Percentiles rank a stretch among this genome's conserved stretches.
phyloP scores from a whole-genome alignment of 257 asterid species.

The Solanum dulcamara region DNA sequence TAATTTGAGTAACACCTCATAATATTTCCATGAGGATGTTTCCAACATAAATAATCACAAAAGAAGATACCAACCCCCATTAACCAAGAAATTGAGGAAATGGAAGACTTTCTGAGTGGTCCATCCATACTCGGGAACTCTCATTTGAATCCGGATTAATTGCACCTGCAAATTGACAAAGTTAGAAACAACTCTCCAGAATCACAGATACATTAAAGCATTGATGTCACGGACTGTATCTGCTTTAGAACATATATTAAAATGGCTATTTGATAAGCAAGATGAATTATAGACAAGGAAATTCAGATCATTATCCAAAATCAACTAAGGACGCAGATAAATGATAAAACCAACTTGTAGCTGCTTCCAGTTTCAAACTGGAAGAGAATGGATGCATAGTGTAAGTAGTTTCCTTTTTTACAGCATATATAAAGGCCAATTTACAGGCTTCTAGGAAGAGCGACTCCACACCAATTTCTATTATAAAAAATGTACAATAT shows the following conservation, averaged over 20 bases:
- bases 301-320: background rate
- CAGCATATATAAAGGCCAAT: background rate
- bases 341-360: background rate
- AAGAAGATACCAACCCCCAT: constrained; percentile 50
- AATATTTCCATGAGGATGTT: background rate
- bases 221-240: background rate
- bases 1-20: background rate
- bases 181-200: background rate
- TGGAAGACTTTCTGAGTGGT: constrained; percentile 98
- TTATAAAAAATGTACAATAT: background rate
- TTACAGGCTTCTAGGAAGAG: background rate
- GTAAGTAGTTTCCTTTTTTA: background rate
- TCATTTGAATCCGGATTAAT: constrained; percentile 77
- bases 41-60: background rate
- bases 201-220: background rate
- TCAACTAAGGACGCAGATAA: background rate
- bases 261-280: background rate
- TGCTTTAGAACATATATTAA: background rate
- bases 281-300: background rate
- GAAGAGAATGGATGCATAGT: background rate
- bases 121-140: constrained; percentile 99
- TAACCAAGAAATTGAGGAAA: constrained; percentile 89
- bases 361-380: background rate
- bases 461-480: background rate
- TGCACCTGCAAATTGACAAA: constrained; percentile 42